These are phyloP conservation scores for Paraphaeosphaeria sporulosa DNA, from an alignment of 2,329 filamentous ascomycete genomes.

Conservation along the genomic window DNA sequence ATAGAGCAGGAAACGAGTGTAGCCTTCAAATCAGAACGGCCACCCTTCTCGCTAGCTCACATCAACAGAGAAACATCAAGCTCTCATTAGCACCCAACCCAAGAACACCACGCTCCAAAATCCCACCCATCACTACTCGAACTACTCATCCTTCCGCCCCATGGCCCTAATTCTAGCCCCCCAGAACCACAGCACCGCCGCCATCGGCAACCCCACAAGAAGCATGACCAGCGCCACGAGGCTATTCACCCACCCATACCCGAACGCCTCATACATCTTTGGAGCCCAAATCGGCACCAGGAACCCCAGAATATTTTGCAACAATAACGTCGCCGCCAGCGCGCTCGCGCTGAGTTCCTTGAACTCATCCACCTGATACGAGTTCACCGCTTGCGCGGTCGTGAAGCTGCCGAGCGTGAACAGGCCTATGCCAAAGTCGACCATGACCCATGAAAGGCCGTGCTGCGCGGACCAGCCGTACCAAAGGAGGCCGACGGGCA, in stretches of 20 bases:
- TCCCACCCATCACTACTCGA: background rate
- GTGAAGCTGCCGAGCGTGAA: conserved; percentile 33
- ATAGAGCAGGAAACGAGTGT: too few relatives aligned
- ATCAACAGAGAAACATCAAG: background rate
- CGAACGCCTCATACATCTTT: conserved; percentile 40
- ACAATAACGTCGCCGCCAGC: conserved; percentile 15
- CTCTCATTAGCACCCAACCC: too few relatives aligned
- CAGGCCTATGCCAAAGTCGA: conserved; percentile 58
- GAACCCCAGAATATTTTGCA: conserved; percentile 30
- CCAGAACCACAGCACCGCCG: conserved; percentile 1
- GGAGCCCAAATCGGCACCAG: conserved; percentile 48
- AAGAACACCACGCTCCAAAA: background rate
- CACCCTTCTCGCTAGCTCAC: background rate
- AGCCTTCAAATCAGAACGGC: too few relatives aligned
- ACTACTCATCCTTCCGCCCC: background rate
- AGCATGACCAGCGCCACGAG: conserved; percentile 12
- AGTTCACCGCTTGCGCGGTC: conserved; percentile 50
- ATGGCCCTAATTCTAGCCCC: background rate
- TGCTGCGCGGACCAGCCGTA: conserved; percentile 64
- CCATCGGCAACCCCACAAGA: background rate
- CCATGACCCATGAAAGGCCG: conserved; percentile 61
- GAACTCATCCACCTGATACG: conserved; percentile 61
- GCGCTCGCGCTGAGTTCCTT: background rate
- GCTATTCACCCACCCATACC: conserved; percentile 46
- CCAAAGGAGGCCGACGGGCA: conserved; percentile 43